A percentile compares a stretch with the other conserved stretches of the same genome.
phyloP scores from a whole-genome alignment of 176 grass and related monocot genomes.

The Elymus sibiricus region DNA sequence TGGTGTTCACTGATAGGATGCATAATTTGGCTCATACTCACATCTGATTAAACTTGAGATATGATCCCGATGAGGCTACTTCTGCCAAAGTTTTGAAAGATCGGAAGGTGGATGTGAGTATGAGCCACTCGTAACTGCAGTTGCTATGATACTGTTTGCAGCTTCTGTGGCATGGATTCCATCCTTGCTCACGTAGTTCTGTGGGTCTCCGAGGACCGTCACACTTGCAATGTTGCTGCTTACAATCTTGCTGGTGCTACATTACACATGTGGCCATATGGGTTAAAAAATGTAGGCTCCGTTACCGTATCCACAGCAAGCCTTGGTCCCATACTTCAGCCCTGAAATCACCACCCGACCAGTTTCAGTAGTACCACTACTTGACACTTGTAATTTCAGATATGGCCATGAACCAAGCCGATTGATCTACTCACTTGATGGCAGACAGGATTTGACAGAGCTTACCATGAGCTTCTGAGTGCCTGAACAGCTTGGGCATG shows the following conservation, averaged over 20 bases:
- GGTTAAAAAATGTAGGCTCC: conserved; percentile 57
- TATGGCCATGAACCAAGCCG: not conserved
- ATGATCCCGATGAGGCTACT: conserved; percentile 27
- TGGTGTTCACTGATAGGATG: not conserved
- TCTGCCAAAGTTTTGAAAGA: conserved; percentile 39
- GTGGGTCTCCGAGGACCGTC: conserved; percentile 25
- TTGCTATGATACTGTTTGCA: conserved; percentile 41
- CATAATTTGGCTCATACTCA: too few relatives aligned
- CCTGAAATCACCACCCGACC: conserved; percentile 31
- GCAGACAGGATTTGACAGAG: not conserved
- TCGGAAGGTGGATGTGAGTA: conserved; percentile 36
- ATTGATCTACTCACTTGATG: not conserved
- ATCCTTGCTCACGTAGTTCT: conserved; percentile 70
- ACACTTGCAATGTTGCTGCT: not conserved
- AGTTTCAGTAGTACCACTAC: not conserved
- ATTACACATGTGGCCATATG: conserved; percentile 14
- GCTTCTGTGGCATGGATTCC: conserved; percentile 66
- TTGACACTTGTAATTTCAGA: not conserved
- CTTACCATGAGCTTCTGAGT: conserved; percentile 45
- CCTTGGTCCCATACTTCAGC: conserved; percentile 47
- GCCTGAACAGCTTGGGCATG: conserved; percentile 42
- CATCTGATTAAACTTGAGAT: not conserved
- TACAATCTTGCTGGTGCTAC: conserved; percentile 54
- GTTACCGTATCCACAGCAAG: conserved; percentile 56
- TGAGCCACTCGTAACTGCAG: conserved; percentile 28